Percentiles rank a stretch among this genome's conserved stretches.
phyloP scores from a whole-genome alignment of 2,329 filamentous ascomycete genomes.

The Tolypocladium pustulatum region DNA sequence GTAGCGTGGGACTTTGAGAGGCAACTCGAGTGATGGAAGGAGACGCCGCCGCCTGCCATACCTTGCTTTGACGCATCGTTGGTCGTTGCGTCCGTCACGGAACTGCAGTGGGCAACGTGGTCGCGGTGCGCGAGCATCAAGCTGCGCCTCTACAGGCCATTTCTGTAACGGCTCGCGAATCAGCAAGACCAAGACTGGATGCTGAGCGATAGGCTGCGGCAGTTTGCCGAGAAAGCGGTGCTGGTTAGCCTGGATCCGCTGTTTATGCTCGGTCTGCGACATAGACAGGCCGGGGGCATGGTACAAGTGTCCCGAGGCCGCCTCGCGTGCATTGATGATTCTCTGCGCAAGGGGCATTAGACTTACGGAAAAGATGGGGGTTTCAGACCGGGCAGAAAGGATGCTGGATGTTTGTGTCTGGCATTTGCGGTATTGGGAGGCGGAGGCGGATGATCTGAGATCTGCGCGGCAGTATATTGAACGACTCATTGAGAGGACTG shows the following conservation, averaged over 20 bases:
- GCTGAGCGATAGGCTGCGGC: background rate
- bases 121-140: background rate
- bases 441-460: background rate
- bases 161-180: background rate
- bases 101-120: background rate
- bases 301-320: background rate
- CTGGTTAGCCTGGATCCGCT: background rate
- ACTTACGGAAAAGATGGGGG: background rate
- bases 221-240: background rate
- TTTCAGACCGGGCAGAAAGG: background rate
- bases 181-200: no score
- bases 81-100: background rate
- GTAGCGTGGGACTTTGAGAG: background rate
- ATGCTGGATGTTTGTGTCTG: background rate
- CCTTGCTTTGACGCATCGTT: background rate
- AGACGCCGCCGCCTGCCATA: background rate
- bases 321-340: background rate
- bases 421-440: background rate
- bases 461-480: background rate
- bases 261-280: background rate
- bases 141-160: constrained; percentile 1
- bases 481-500: background rate
- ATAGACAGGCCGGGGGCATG: background rate
- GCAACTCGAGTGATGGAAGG: background rate
- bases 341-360: background rate